These are phyloP conservation scores for Ilyonectria mors-panacis DNA, from an alignment of 2,329 filamentous ascomycete genomes.

Conservation along the genomic window DNA sequence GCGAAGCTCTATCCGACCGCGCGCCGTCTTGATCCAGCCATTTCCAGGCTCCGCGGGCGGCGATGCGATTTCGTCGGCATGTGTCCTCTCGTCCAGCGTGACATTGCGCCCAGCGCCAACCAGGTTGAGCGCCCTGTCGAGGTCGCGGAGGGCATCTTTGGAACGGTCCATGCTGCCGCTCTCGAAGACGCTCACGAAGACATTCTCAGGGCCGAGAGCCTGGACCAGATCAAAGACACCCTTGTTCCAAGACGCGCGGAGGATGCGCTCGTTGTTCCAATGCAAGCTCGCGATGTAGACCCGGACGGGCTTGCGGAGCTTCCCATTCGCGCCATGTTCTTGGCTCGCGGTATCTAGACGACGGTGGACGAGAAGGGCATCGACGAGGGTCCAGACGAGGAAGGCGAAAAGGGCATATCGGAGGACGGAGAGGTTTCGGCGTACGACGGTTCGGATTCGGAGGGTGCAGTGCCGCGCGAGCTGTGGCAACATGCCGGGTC, in stretches of 20 bases:
- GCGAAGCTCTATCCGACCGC: constrained; percentile 67
- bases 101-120: constrained; percentile 68
- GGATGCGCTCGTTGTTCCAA: constrained; percentile 74
- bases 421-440: background rate
- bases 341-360: background rate
- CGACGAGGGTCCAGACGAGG: background rate
- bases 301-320: constrained; percentile 33
- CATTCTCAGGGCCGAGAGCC: constrained; percentile 72
- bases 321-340: background rate
- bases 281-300: constrained; percentile 78
- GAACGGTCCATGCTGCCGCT: constrained; percentile 78
- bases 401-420: background rate
- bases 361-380: constrained; percentile 1
- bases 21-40: constrained; percentile 74
- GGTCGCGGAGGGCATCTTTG: constrained; percentile 70
- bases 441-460: background rate
- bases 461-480: background rate
- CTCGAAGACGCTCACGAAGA: constrained; percentile 77
- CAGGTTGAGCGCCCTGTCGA: constrained; percentile 67
- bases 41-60: constrained; percentile 52
- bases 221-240: constrained; percentile 70
- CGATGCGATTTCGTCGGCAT: constrained; percentile 67
- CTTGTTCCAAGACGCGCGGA: constrained; percentile 73
- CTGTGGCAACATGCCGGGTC: background rate
- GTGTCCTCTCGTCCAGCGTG: constrained; percentile 69